Conservation (phyloP, 768 basidiomycete species). For the Mycena crocata region DNA sequence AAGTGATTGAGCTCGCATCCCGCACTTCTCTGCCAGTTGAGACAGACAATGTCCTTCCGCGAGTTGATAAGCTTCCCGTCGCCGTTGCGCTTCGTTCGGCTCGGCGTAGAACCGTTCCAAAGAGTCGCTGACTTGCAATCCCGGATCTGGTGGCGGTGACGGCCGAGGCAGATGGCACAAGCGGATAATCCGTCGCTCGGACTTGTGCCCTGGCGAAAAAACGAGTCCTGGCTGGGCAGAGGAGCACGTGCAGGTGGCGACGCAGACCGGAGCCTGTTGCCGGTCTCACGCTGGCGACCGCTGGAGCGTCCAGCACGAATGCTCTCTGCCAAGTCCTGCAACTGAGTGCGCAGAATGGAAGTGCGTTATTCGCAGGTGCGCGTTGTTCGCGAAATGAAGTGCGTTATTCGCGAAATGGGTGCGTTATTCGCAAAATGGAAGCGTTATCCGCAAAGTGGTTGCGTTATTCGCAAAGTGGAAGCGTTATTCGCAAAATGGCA, state of each 20-base stretch:
- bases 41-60: neutral
- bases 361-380: neutral
- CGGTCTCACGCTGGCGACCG: neutral
- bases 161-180: slow-evolving; percentile 15
- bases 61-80: neutral
- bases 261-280: neutral
- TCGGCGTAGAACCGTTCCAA: neutral
- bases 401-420: neutral
- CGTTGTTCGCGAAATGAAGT: neutral
- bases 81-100: neutral
- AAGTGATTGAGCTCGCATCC: neutral
- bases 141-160: neutral
- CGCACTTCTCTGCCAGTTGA: neutral
- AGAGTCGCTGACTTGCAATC: neutral
- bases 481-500: too few species aligned
- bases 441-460: neutral
- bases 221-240: neutral
- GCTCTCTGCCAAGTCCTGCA: too few species aligned
- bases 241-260: neutral
- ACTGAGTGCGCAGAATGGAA: neutral
- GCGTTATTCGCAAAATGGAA: neutral
- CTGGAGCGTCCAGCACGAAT: neutral
- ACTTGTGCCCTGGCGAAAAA: slow-evolving; percentile 13
- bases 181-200: slow-evolving; percentile 3
- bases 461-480: slow-evolving; percentile 2